These are phyloP conservation scores for Ophiocordyceps robertsii DNA, from an alignment of 2,329 filamentous ascomycete genomes.

Conservation along the genomic window DNA sequence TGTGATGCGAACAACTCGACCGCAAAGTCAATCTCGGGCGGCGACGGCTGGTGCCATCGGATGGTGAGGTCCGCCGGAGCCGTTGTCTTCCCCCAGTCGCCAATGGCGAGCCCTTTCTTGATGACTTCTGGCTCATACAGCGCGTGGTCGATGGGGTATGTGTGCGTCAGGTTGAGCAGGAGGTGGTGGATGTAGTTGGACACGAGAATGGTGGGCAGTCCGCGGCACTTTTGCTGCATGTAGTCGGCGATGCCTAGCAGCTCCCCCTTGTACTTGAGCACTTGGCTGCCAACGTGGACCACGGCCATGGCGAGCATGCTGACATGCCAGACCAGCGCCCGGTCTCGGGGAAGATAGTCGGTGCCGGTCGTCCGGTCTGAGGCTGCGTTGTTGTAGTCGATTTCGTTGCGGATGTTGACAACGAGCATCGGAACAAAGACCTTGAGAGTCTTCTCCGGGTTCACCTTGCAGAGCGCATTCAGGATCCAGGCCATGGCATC, in stretches of 20 bases:
- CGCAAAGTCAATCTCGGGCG: slow-evolving; percentile 75
- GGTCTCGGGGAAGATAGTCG: slow-evolving; percentile 83
- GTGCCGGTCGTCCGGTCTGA: slow-evolving; percentile 88
- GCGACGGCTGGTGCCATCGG: slow-evolving; percentile 77
- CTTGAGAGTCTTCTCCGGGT: slow-evolving; percentile 84
- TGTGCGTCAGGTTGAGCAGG: slow-evolving; percentile 84
- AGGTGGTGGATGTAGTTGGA: slow-evolving; percentile 98
- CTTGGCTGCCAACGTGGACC: slow-evolving; percentile 84
- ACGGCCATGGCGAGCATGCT: slow-evolving; percentile 97
- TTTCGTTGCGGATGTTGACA: slow-evolving; percentile 86
- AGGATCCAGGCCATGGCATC: slow-evolving; percentile 99
- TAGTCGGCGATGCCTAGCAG: slow-evolving; percentile 84
- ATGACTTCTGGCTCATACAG: slow-evolving; percentile 73
- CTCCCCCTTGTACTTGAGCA: slow-evolving; percentile 78
- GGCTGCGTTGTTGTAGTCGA: slow-evolving; percentile 90
- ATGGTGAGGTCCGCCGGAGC: slow-evolving; percentile 66
- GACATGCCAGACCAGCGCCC: slow-evolving; percentile 90
- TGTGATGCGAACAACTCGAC: slow-evolving; percentile 81
- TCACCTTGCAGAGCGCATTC: slow-evolving; percentile 90
- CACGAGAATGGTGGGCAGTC: slow-evolving; percentile 86
- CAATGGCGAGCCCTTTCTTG: slow-evolving; percentile 55
- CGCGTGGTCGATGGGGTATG: slow-evolving; percentile 80
- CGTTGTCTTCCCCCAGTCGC: slow-evolving; percentile 75
- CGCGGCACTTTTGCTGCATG: slow-evolving; percentile 93
- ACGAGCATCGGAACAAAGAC: slow-evolving; percentile 83